Conservation (phyloP, 345 rosid genomes). For the Excoecaria cochinchinensis region DNA sequence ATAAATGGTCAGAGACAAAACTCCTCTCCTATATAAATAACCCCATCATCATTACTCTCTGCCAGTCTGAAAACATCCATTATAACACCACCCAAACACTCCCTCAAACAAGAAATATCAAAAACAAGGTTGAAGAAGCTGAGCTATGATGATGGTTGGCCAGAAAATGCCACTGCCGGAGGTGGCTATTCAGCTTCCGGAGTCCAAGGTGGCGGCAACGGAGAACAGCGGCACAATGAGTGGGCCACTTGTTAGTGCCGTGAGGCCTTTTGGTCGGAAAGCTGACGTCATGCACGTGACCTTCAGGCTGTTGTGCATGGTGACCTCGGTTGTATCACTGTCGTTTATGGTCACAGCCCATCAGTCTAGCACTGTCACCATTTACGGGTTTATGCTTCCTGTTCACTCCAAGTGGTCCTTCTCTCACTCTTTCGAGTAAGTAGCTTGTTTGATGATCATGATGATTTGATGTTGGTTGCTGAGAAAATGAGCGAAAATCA, state of each 20-base stretch:
- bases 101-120: not conserved
- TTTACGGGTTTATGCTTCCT: conserved; percentile 66
- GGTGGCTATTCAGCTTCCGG: conserved; percentile 31
- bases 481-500: conserved; percentile 18
- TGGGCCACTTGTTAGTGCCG: conserved; percentile 4
- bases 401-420: conserved; percentile 72
- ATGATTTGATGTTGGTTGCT: conserved; percentile 17
- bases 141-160: conserved; percentile 23
- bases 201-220: conserved; percentile 24
- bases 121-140: not conserved
- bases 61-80: too few relatives aligned
- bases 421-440: conserved; percentile 77
- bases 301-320: conserved; percentile 54
- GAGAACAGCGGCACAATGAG: conserved; percentile 18
- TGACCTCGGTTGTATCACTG: conserved; percentile 46
- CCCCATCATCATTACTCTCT: too few relatives aligned
- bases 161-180: conserved; percentile 28
- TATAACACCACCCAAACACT: too few relatives aligned
- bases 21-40: too few relatives aligned
- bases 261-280: conserved; percentile 27
- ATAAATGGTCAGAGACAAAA: too few relatives aligned
- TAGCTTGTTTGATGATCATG: not conserved
- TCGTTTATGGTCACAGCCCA: conserved; percentile 69
- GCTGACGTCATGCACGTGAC: conserved; percentile 40
- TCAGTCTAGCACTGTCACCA: conserved; percentile 49